Evolutionary conservation across 2,329 filamentous ascomycete species (phyloP), one percentile per base, ranked within the genome.

Genomic region (Aspergillus felis): DNA sequence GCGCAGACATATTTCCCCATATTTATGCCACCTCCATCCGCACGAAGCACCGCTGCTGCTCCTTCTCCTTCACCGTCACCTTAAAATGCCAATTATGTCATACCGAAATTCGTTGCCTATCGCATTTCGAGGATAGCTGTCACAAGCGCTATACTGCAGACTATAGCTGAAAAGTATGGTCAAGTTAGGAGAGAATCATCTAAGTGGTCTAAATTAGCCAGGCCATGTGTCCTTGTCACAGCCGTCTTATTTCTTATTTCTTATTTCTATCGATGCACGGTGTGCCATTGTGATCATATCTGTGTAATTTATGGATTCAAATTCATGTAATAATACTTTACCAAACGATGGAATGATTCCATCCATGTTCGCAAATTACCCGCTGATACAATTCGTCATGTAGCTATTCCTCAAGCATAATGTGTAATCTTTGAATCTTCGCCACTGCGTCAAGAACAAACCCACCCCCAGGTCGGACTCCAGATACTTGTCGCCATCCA

Each of bases 1-100:
- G n/a, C 78, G 32, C 60, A 79, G 84, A 81, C 82, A 47, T 88
- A 88, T 66, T 81, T 88, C 73, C 85, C 84, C 17, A 76, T 89
- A 53, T 87, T 89, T 72, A 70, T 89, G 56, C 86, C 86, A 51
- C 82, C 85, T 12, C 71, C 79, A 49, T 71, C 76, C 29, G 71
- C 61, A 35, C 58, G 59, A 20, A 65, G 63, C 50, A 47, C 24
- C 24, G 62, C 61, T 52, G 61, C 80, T 61, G 75, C 80, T 28
- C 76, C 82, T 29, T 69, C 80, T 59, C 78, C 81, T 29, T 76
- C 74, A 46, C 61, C 59, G 41, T 60, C 61, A 32, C 56, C 64
- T 38, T 66, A 52, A 55, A 51, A 47, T 24, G 27, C 14, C 44
- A 22, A 27, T n/a, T 14, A 47, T 2, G 12, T 47, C 20, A 27